phyloP scores from a whole-genome alignment of 106 monocot species.

The Xerophyta viscosa region DNA sequence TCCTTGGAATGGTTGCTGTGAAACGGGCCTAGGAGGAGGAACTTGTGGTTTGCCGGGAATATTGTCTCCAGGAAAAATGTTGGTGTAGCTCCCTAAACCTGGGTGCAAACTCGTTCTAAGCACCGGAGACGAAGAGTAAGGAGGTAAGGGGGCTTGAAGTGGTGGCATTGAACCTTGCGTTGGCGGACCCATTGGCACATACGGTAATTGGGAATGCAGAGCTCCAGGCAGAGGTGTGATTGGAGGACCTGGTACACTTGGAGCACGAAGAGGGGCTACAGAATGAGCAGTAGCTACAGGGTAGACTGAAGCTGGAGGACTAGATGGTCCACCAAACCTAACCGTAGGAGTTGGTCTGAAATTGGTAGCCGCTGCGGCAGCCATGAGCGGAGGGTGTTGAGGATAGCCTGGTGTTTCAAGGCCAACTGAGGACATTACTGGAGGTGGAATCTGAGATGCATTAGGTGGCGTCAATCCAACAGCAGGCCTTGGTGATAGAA shows the following conservation, averaged over 20 bases:
- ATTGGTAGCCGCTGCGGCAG: slow-evolving; percentile 17
- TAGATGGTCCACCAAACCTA: slow-evolving; percentile 44
- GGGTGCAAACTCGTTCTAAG: slow-evolving; percentile 21
- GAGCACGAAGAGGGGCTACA: slow-evolving; percentile 22
- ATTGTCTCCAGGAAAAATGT: slow-evolving; percentile 19
- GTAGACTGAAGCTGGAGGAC: slow-evolving; percentile 20
- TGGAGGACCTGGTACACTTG: slow-evolving; percentile 14
- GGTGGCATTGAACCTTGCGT: slow-evolving; percentile 20
- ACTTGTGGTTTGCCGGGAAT: slow-evolving; percentile 26
- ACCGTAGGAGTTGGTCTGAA: slow-evolving; percentile 16
- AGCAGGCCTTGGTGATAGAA: slow-evolving; percentile 22
- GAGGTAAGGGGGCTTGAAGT: slow-evolving; percentile 13
- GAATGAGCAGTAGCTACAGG: slow-evolving; percentile 16
- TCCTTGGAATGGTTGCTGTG: slow-evolving; percentile 21
- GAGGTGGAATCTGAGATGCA: slow-evolving; percentile 19
- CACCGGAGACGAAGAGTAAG: slow-evolving; percentile 19
- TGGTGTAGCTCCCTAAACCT: slow-evolving; percentile 15
- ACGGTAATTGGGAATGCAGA: slow-evolving; percentile 28
- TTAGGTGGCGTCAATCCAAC: slow-evolving; percentile 17
- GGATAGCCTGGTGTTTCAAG: slow-evolving; percentile 9
- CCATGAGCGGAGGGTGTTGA: slow-evolving; percentile 6
- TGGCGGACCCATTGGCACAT: slow-evolving; percentile 31
- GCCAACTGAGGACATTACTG: slow-evolving; percentile 16
- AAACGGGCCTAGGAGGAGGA: slow-evolving; percentile 19
- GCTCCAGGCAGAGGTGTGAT: slow-evolving; percentile 18